These are phyloP conservation scores for Pseudodiploospora longispora DNA, from an alignment of 2,329 filamentous ascomycete species.

Conservation along the genomic window DNA sequence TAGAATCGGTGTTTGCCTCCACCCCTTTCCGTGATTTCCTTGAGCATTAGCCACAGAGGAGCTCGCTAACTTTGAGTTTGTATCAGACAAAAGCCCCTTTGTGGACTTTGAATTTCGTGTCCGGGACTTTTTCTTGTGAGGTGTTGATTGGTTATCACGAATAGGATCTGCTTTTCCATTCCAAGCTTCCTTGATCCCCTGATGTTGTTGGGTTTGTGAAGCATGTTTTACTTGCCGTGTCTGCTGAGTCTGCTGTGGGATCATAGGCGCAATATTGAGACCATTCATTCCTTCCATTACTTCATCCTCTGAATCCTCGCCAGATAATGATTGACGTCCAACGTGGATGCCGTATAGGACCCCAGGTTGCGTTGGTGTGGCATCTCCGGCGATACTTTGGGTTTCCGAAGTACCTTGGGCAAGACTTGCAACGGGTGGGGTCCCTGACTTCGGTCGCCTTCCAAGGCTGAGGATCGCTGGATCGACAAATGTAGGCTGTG, in stretches of 20 bases:
- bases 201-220: no score
- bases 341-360: constrained; percentile 5
- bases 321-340: constrained; percentile 1
- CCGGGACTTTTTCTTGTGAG: constrained; percentile 24
- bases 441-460: constrained; percentile 28
- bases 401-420: background rate
- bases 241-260: no score
- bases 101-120: constrained; percentile 24
- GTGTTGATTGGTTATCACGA: constrained; percentile 14
- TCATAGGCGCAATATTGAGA: constrained; percentile 13
- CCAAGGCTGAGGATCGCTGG: constrained; percentile 72
- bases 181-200: background rate
- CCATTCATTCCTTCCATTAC: constrained; percentile 20
- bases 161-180: constrained; percentile 1
- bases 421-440: constrained; percentile 1
- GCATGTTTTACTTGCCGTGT: no score
- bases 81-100: constrained; percentile 19
- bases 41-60: constrained; percentile 13
- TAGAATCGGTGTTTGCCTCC: constrained; percentile 52
- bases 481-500: constrained; percentile 55
- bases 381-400: background rate
- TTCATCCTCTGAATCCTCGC: constrained; percentile 10
- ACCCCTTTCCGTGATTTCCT: constrained; percentile 42
- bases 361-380: constrained; percentile 2
- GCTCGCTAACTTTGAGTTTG: constrained; percentile 16